phyloP scores from a whole-genome alignment of 768 basidiomycete genomes.

The Pleurotus giganteus region DNA sequence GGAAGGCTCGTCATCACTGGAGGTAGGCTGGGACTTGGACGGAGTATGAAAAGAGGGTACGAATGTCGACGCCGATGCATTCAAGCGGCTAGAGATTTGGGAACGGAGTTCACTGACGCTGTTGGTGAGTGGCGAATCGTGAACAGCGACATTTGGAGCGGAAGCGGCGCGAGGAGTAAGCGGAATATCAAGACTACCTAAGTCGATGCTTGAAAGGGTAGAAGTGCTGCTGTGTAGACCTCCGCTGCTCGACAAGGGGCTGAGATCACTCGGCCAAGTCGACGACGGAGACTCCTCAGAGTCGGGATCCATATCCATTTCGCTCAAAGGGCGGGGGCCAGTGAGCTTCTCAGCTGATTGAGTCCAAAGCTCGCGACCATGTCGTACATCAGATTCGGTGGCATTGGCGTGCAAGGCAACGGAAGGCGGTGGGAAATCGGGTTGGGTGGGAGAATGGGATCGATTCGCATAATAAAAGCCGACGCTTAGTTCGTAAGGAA shows the following conservation, averaged over 20 bases:
- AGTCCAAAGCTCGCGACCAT: slow-evolving; percentile 1
- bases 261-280: slow-evolving; percentile 14
- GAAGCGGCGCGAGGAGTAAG: slow-evolving; percentile 40
- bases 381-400: not conserved
- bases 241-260: slow-evolving; percentile 17
- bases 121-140: slow-evolving; percentile 28
- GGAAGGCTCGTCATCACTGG: not conserved
- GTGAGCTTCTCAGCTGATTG: slow-evolving; percentile 5
- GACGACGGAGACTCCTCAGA: slow-evolving; percentile 15
- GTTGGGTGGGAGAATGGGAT: slow-evolving; percentile 12
- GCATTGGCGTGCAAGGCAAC: not conserved
- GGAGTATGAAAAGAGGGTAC: slow-evolving; percentile 33
- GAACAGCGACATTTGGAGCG: slow-evolving; percentile 35
- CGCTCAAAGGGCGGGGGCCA: slow-evolving; percentile 15
- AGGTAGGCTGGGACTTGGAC: slow-evolving; percentile 16
- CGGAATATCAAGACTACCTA: slow-evolving; percentile 41
- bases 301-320: slow-evolving; percentile 5
- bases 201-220: slow-evolving; percentile 38
- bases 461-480: slow-evolving; percentile 30
- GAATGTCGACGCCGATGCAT: slow-evolving; percentile 44
- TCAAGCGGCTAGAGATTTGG: slow-evolving; percentile 27
- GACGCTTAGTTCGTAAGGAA: slow-evolving; percentile 38
- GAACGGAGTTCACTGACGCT: slow-evolving; percentile 15
- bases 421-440: slow-evolving; percentile 15
- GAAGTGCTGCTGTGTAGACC: slow-evolving; percentile 32